Base-by-base conservation (phyloP, 345 rosid species). In the Salix udensis region DNA sequence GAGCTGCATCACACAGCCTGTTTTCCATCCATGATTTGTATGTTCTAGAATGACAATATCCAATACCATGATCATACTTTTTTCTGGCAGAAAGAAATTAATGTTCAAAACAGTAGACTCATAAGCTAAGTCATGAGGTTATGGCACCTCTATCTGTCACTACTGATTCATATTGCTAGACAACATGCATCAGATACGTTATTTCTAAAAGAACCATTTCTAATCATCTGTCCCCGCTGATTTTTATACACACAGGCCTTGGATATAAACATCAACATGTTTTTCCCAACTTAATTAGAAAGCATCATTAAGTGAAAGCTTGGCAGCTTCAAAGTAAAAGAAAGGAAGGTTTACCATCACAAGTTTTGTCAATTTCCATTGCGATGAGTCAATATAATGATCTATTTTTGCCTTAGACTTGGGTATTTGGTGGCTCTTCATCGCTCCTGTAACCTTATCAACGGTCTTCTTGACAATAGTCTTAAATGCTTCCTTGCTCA, bases 401-500 rank as follows among this genome's bases (percentile, higher is more conserved):
- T 95, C 85, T 72, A 95, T 93, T 86, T 93, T 95, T 48, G 84
- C 89, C 74, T 81, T 89, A 42, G 98, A 91, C 84, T 95, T 90
- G 37, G 97, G 98, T 66, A 91, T 85, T 48, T 82, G 94, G 77
- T 80, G 91, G 80, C 86, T 83, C 80, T 89, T 89, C 97, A 85
- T 89, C 65, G 97, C 91, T 62, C 89, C 93, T 9, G 93, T 80
- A 6, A 93, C 98, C 78, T 95, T 95, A 50, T 93, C 98, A 50
- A 95, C 97, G 2, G 88, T 89, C 84, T 94, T 93, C 88, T 93
- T 93, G 69, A 93, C 97, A 60, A 95, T 89, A 42, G 92, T 95
- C 85, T 95, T 95, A 73, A 91, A 95, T 53, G 97, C 92, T 78
- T 95, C 98, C 84, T 91, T 95, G 86, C 98, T 95, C 97, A 95